Conservation (phyloP, 306 rosid genomes). For the Arachis hypogaea region DNA sequence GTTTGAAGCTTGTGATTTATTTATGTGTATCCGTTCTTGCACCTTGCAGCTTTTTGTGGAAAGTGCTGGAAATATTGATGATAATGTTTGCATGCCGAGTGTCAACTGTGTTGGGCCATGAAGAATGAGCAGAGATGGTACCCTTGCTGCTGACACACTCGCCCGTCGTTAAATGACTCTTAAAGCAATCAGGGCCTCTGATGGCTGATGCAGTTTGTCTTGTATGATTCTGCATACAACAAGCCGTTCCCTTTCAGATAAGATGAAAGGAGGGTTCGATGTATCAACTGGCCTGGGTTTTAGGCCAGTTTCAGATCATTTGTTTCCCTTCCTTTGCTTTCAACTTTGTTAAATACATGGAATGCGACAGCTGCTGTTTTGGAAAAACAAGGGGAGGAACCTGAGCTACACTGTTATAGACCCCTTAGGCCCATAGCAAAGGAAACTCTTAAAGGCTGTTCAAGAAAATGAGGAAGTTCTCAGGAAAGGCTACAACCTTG, state of each 20-base stretch:
- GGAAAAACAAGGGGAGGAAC: too few species aligned
- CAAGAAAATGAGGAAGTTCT: too few species aligned
- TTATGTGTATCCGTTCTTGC: constrained; percentile 12
- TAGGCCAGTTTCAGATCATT: constrained; percentile 59
- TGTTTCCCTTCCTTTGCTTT: constrained; percentile 28
- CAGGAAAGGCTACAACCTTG: too few species aligned
- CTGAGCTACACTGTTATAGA: too few species aligned
- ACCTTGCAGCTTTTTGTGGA: constrained; percentile 42
- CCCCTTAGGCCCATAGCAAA: too few species aligned
- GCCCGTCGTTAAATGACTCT: background rate
- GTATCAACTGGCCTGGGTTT: constrained; percentile 64
- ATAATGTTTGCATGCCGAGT: background rate
- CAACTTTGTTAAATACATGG: too few species aligned
- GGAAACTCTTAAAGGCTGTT: too few species aligned
- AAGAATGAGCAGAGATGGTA: constrained; percentile 26
- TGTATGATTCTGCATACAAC: constrained; percentile 44
- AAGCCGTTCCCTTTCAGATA: constrained; percentile 56
- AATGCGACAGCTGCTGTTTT: too few species aligned
- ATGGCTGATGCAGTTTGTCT: constrained; percentile 46
- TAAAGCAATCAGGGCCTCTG: constrained; percentile 37
- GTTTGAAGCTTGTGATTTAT: constrained; percentile 16
- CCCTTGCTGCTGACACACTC: constrained; percentile 28
- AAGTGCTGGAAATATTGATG: constrained; percentile 32
- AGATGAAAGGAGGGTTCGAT: constrained; percentile 56
- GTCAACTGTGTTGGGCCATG: constrained; percentile 27